Evolutionary conservation across 2,329 filamentous ascomycete genomes (phyloP).

Genomic region (Fusarium anguioides): DNA sequence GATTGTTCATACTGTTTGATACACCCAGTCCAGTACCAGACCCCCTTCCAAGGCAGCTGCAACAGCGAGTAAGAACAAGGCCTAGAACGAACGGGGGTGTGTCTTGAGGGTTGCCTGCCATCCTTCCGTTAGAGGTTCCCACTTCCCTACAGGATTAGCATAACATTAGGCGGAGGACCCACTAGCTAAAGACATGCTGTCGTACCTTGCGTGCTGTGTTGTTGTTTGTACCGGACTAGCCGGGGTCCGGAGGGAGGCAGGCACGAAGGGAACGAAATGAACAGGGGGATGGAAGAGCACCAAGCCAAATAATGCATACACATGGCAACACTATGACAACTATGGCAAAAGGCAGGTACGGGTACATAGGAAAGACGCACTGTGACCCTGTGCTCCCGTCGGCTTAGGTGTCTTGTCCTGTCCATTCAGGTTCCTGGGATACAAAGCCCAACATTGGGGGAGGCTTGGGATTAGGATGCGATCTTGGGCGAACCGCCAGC

Average conservation of each 20-base stretch:
- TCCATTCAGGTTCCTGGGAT: slow-evolving; percentile 14
- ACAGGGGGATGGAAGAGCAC: slow-evolving; percentile 2
- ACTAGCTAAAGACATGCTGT: slow-evolving; percentile 25
- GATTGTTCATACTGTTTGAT: slow-evolving; percentile 34
- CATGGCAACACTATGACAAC: slow-evolving; percentile 21
- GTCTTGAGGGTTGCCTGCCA: slow-evolving; percentile 4
- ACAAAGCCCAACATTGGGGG: slow-evolving; percentile 17
- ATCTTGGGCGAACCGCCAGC: slow-evolving; percentile 27
- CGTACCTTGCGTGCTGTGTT: slow-evolving; percentile 31
- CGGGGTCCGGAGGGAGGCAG: slow-evolving; percentile 21
- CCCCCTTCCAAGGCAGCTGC: slow-evolving; percentile 27
- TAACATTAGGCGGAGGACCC: too few relatives aligned
- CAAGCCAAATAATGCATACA: slow-evolving; percentile 19
- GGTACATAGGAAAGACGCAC: slow-evolving; percentile 23
- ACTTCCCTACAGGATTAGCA: slow-evolving; percentile 4
- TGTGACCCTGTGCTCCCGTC: slow-evolving; percentile 24
- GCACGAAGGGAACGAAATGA: slow-evolving; percentile 11
- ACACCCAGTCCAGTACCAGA: slow-evolving; percentile 20
- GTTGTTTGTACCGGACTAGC: slow-evolving; percentile 33
- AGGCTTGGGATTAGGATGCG: too few relatives aligned
- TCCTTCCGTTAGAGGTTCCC: slow-evolving; percentile 7
- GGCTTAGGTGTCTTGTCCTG: too few relatives aligned
- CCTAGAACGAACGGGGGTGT: slow-evolving; percentile 32
- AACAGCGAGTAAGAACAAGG: slow-evolving; percentile 27
- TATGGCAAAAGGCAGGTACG: slow-evolving; percentile 17